Conservation (phyloP, 768 basidiomycete genomes). For the Suillus fuscotomentosus region DNA sequence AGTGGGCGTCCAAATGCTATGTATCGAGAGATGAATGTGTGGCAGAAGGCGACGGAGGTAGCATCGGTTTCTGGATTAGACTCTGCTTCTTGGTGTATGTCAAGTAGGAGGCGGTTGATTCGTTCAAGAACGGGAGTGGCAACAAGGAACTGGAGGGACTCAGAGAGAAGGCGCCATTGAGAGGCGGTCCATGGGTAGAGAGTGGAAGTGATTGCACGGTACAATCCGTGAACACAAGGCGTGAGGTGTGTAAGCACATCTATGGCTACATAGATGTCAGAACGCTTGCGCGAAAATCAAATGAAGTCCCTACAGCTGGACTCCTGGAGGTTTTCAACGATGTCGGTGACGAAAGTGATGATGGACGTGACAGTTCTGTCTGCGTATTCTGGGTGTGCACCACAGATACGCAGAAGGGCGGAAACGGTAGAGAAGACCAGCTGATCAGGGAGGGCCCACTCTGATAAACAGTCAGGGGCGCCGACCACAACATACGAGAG, state of each 20-base stretch:
- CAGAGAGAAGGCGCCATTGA: slow-evolving; percentile 62
- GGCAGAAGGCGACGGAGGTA: slow-evolving; percentile 57
- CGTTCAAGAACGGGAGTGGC: slow-evolving; percentile 65
- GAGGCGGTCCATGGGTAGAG: slow-evolving; percentile 68
- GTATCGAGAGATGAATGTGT: slow-evolving; percentile 74
- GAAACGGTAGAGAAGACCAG: slow-evolving; percentile 78
- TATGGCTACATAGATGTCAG: slow-evolving; percentile 44
- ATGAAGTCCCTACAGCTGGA: slow-evolving; percentile 48
- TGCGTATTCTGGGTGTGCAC: slow-evolving; percentile 47
- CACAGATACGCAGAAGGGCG: slow-evolving; percentile 68
- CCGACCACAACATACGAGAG: neutral
- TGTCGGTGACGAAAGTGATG: slow-evolving; percentile 53
- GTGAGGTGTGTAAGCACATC: slow-evolving; percentile 71
- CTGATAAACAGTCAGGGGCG: slow-evolving; percentile 35
- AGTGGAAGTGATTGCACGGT: slow-evolving; percentile 80
- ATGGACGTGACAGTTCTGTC: slow-evolving; percentile 57
- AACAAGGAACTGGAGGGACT: slow-evolving; percentile 58
- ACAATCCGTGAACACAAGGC: slow-evolving; percentile 83
- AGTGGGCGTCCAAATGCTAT: slow-evolving; percentile 73
- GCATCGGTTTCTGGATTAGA: slow-evolving; percentile 29
- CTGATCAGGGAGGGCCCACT: slow-evolving; percentile 86
- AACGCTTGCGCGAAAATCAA: neutral
- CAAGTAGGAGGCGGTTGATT: slow-evolving; percentile 66
- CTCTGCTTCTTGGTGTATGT: slow-evolving; percentile 56
- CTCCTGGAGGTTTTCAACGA: slow-evolving; percentile 53